These are phyloP conservation scores for Thymus quinquecostatus DNA, from an alignment of 257 asterid genomes.

Conservation along the genomic window DNA sequence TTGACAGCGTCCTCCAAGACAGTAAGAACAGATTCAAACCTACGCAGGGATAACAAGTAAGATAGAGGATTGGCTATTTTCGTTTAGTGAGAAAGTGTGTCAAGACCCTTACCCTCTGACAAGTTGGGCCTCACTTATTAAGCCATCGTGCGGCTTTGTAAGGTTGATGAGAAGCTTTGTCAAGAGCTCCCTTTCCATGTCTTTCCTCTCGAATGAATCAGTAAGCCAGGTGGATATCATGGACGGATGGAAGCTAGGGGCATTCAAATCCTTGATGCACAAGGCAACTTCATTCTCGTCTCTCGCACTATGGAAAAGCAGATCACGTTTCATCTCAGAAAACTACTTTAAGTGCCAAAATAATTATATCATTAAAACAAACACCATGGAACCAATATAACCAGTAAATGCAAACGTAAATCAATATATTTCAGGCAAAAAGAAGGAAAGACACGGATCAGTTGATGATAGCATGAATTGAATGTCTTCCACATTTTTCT, in stretches of 20 bases:
- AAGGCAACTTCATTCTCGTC: slow-evolving; percentile 81
- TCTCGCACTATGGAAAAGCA: slow-evolving; percentile 60
- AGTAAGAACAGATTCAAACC: slow-evolving; percentile 66
- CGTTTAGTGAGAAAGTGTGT: neutral
- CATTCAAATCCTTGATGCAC: slow-evolving; percentile 77
- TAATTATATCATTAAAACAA: neutral
- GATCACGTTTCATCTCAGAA: slow-evolving; percentile 1
- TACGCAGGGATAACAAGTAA: slow-evolving; percentile 30
- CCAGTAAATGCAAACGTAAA: neutral
- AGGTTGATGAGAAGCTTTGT: slow-evolving; percentile 73
- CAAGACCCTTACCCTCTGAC: slow-evolving; percentile 65
- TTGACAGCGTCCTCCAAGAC: slow-evolving; percentile 66
- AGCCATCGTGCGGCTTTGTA: slow-evolving; percentile 52
- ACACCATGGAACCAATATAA: neutral
- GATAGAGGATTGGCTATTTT: slow-evolving; percentile 5
- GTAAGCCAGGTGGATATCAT: slow-evolving; percentile 83
- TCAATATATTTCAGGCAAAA: neutral
- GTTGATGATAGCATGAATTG: neutral
- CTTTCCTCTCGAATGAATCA: slow-evolving; percentile 93
- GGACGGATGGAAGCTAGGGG: slow-evolving; percentile 75
- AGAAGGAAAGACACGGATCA: neutral
- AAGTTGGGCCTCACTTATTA: slow-evolving; percentile 64
- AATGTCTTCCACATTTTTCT: neutral
- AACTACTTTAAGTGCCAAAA: neutral
- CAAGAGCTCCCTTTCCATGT: slow-evolving; percentile 73